Conservation (phyloP, 2,329 filamentous ascomycete genomes). For the Alternaria conjuncta region DNA sequence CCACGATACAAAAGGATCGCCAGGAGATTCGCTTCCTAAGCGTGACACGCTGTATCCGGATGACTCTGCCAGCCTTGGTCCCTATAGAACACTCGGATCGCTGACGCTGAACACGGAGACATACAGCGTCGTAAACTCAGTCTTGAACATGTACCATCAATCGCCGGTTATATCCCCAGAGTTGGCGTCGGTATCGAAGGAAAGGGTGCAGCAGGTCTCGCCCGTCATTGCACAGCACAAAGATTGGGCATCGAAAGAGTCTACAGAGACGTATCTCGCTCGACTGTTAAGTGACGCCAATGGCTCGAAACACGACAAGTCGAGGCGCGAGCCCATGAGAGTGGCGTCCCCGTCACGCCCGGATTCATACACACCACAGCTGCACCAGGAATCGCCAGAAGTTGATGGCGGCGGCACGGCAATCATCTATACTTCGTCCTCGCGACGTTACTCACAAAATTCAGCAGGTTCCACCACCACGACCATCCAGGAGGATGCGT, state of each 20-base stretch:
- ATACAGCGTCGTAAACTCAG: conserved; percentile 52
- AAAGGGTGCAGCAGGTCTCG: conserved; percentile 55
- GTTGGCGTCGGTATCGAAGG: conserved; percentile 47
- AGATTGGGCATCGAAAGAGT: conserved; percentile 61
- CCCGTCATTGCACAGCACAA: conserved; percentile 61
- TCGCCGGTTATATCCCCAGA: conserved; percentile 47
- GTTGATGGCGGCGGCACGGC: conserved; percentile 41
- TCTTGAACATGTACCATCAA: conserved; percentile 52
- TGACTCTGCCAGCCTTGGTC: conserved; percentile 48
- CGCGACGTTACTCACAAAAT: conserved; percentile 43
- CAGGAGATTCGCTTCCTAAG: conserved; percentile 40
- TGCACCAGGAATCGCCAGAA: conserved; percentile 35
- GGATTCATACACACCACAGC: conserved; percentile 23
- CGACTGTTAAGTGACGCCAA: conserved; percentile 50
- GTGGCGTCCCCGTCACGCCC: conserved; percentile 17
- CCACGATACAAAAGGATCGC: conserved; percentile 44
- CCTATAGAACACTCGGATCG: conserved; percentile 35
- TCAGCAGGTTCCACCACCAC: conserved; percentile 41
- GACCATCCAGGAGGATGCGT: conserved; percentile 41
- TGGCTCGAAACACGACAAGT: conserved; percentile 31
- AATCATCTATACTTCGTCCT: conserved; percentile 46
- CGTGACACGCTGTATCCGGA: conserved; percentile 46
- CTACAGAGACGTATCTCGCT: conserved; percentile 62
- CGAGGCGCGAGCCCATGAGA: conserved; percentile 16
- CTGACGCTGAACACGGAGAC: conserved; percentile 50